A percentile compares a stretch with the other conserved stretches of the same genome.
phyloP scores from a whole-genome alignment of 2,329 filamentous ascomycete genomes.

The Apiospora aurea region DNA sequence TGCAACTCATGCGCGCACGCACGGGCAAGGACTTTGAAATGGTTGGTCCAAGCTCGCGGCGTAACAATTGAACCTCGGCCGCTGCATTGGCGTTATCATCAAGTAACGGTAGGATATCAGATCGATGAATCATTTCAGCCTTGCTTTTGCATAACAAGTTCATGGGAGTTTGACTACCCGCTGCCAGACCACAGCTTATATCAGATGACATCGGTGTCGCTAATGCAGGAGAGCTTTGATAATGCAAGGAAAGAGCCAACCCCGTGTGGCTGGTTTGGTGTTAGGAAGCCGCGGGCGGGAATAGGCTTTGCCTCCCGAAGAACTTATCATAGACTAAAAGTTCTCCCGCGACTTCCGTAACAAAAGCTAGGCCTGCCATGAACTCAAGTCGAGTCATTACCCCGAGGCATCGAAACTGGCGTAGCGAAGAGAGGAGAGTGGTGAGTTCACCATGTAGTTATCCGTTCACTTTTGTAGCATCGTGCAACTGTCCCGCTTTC shows the following conservation, averaged over 20 bases:
- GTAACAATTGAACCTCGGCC: no score
- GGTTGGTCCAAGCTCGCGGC: no score
- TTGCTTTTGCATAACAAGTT: not conserved
- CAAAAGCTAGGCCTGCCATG: not conserved
- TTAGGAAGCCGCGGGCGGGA: not conserved
- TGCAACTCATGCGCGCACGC: no score
- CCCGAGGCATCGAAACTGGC: not conserved
- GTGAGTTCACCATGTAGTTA: not conserved
- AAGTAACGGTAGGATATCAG: not conserved
- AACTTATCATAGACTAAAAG: not conserved
- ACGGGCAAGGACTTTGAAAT: no score
- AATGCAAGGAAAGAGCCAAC: not conserved
- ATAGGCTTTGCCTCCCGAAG: not conserved
- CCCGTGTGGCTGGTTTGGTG: not conserved
- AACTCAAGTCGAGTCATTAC: not conserved
- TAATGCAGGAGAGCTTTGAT: not conserved
- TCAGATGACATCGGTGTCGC: not conserved
- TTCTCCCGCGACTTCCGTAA: not conserved
- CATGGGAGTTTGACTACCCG: not conserved
- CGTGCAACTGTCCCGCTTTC: not conserved
- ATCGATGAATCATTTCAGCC: not conserved
- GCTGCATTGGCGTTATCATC: no score
- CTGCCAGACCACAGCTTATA: not conserved
- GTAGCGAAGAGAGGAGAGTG: not conserved
- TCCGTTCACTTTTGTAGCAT: not conserved